A percentile compares a stretch with the other conserved stretches of the same genome.
Evolutionary conservation across 2,329 filamentous ascomycete species (phyloP).

Genomic region (Botryotinia calthae): DNA sequence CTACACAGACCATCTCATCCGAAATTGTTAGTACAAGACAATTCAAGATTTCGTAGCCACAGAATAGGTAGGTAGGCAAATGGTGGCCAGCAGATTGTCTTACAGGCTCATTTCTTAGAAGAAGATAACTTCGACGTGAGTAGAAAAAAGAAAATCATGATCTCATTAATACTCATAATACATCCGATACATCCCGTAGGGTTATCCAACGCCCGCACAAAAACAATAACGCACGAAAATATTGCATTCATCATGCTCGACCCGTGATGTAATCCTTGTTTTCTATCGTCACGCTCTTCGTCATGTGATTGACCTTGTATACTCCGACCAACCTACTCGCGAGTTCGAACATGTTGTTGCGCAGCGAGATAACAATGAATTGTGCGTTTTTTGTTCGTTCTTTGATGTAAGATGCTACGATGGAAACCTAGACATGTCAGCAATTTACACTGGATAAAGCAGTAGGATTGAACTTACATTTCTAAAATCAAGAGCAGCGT

Average conservation of each 20-base stretch:
- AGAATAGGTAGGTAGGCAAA: background rate
- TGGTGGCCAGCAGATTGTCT: background rate
- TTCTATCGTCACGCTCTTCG: conserved; percentile 86
- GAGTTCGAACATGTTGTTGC: conserved; percentile 99
- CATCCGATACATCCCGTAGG: conserved; percentile 1
- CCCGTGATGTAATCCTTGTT: conserved; percentile 68
- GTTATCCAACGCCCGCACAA: background rate
- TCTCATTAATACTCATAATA: conserved; percentile 28
- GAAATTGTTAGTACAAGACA: background rate
- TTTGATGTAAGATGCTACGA: conserved; percentile 98
- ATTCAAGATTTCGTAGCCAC: background rate
- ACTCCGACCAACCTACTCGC: conserved; percentile 93
- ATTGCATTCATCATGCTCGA: conserved; percentile 6
- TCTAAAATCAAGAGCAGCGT: conserved; percentile 94
- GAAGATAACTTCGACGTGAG: background rate
- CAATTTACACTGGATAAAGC: background rate
- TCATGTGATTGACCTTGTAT: conserved; percentile 99
- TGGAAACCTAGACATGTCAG: conserved; percentile 63
- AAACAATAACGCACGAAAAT: background rate
- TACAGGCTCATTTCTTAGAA: background rate
- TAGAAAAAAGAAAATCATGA: conserved; percentile 11
- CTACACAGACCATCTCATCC: no score
- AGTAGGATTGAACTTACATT: conserved; percentile 66
- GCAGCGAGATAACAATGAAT: conserved; percentile 95
- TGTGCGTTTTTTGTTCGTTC: conserved; percentile 98